Base-by-base conservation (phyloP, 2,329 filamentous ascomycete genomes). In the Fusarium secorum region DNA sequence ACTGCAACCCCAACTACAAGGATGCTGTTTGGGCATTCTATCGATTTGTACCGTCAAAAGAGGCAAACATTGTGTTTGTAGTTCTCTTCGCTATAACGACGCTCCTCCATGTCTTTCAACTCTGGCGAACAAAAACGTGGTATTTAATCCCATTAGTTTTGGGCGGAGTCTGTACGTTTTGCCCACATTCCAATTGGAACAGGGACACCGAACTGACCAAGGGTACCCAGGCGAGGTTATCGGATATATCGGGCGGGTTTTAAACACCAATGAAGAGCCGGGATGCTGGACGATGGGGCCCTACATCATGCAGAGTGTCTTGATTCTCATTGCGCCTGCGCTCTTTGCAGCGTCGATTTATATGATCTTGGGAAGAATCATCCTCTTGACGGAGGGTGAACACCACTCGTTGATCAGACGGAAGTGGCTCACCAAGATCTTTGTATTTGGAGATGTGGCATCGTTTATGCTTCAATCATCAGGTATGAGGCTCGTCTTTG, bases 381-480 rank as follows among this genome's bases (percentile, higher is more conserved):
- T 84, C 22, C 53, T 71, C 2, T 73, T 80, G 32, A 74, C 80
- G 2, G 73, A 84, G 22, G 83, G 81, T 10, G 79, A 82, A 36
- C 57, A 77, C 0, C 76, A 81, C 54, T 82, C 84, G 0, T 63
- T 85, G 35, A 81, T 88, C 36, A 76, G 77, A 4, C 76, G 79
- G 3, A 79, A 58, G 13, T 85, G 82, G 81, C 74, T 87, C 22
- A 87, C 86, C 15, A 85, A 85, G 70, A 76, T 86, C 24, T 88
- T 87, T 63, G 84, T 88, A 6, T 69, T 79, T n/a, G 85, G 84
- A n/a, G 86, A 88, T 60, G 76, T 87, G 0, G 46, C 85, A 1
- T 84, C 82, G 11, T 83, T 87, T 4, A 61, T 78, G n/a, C 57
- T 79, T 11, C 78, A 79, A 41, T 72, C 73, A 6, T 70, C 74